phyloP scores from a whole-genome alignment of 108 stramenopile species.

The Aurantiochytrium sp. region DNA sequence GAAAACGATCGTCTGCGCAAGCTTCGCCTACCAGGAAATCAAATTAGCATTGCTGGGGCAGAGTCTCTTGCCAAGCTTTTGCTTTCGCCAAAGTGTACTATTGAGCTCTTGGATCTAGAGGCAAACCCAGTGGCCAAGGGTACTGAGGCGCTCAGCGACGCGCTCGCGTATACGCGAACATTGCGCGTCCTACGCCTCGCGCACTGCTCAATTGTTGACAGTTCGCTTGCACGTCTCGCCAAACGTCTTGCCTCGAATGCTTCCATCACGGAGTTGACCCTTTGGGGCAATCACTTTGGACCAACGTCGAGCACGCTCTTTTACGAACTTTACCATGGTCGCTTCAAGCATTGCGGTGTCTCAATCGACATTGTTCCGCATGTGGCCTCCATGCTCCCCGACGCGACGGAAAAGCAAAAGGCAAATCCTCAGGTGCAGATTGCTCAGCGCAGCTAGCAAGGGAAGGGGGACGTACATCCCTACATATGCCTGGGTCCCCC shows the following conservation, averaged over 20 bases:
- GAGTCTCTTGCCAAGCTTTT: not conserved
- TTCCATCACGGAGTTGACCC: not conserved
- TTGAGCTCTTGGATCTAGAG: not conserved
- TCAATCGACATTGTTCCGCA: not conserved
- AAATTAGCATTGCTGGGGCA: not conserved
- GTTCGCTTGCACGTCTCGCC: not conserved
- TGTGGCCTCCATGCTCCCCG: not conserved
- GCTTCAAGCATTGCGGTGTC: not conserved
- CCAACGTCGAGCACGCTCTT: not conserved
- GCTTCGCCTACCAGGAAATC: not conserved
- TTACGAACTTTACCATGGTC: not conserved
- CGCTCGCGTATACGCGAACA: not conserved
- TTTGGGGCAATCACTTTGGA: constrained; percentile 5
- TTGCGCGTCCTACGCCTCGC: not conserved
- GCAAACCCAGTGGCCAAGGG: not conserved
- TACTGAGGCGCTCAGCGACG: not conserved
- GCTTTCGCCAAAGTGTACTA: not conserved
- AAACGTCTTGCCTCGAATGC: not conserved
- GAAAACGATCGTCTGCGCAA: not conserved
- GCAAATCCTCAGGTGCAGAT: not conserved
- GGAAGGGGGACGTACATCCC: too few relatives aligned
- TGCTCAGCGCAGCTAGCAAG: not conserved
- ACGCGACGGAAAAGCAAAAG: not conserved
- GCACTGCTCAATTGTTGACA: not conserved
- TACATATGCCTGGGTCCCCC: too few relatives aligned